phyloP scores from a whole-genome alignment of 2,329 filamentous ascomycete genomes.

The Aspergillus sp. region DNA sequence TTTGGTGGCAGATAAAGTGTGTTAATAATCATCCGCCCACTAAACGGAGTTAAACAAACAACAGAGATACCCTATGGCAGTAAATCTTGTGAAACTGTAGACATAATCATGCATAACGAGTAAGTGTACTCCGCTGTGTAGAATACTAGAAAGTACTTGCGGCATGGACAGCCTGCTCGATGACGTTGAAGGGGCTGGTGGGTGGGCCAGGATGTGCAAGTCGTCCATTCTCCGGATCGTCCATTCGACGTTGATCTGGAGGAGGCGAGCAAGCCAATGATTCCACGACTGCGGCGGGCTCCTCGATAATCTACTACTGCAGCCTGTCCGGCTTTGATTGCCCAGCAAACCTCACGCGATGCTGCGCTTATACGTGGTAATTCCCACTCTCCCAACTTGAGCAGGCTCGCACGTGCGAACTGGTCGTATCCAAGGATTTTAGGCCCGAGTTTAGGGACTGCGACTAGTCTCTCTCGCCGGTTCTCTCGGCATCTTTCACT shows the following conservation, averaged over 20 bases:
- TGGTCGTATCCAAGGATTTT: conserved; percentile 8
- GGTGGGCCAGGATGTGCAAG: neutral
- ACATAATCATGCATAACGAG: neutral
- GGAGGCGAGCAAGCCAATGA: conserved; percentile 7
- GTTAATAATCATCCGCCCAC: neutral
- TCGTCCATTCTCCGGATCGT: conserved; percentile 5
- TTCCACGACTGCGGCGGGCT: neutral
- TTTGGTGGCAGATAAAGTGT: neutral
- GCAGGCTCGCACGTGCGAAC: conserved; percentile 15
- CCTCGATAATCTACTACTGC: conserved; percentile 7
- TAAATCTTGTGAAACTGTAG: neutral
- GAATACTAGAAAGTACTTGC: neutral
- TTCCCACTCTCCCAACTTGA: neutral
- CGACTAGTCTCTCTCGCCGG: conserved; percentile 2
- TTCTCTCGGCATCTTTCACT: conserved; percentile 6
- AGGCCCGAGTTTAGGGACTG: neutral
- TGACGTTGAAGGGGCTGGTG: conserved; percentile 19
- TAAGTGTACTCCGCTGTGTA: neutral
- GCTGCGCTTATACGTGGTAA: conserved; percentile 12
- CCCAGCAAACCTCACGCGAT: conserved; percentile 8
- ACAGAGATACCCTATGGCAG: neutral
- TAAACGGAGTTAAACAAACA: neutral
- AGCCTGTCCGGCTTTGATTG: neutral
- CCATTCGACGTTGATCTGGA: neutral
- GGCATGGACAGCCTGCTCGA: conserved; percentile 9